These are phyloP conservation scores for Globisporangium takayamanum DNA, from an alignment of 352 stramenopile species.

Conservation along the genomic window DNA sequence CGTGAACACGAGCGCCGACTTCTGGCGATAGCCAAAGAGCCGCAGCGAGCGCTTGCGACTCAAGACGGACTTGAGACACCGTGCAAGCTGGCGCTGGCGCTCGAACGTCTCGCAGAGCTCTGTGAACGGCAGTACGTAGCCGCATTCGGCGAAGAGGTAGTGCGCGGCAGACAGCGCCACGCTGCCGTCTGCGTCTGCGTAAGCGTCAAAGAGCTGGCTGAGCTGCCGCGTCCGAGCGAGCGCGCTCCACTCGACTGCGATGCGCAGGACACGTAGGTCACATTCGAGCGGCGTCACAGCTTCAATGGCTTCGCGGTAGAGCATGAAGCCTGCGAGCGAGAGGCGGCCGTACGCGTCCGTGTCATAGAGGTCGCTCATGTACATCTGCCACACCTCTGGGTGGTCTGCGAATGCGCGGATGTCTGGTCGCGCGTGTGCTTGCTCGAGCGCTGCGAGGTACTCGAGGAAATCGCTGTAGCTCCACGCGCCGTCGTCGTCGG, in stretches of 20 bases:
- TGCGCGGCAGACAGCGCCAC: conserved; percentile 31
- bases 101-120: conserved; percentile 37
- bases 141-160: conserved; percentile 49
- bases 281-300: conserved; percentile 24
- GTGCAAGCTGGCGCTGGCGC: conserved; percentile 27
- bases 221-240: conserved; percentile 17
- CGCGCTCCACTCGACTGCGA: conserved; percentile 36
- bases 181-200: conserved; percentile 28
- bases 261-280: conserved; percentile 35
- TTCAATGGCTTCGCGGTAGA: conserved; percentile 47
- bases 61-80: conserved; percentile 36
- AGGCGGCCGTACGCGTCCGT: conserved; percentile 29
- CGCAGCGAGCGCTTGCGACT: conserved; percentile 44
- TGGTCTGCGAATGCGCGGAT: conserved; percentile 29
- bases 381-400: conserved; percentile 56
- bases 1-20: conserved; percentile 30
- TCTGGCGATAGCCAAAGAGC: conserved; percentile 64
- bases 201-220: conserved; percentile 37
- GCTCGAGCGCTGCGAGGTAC: conserved; percentile 40
- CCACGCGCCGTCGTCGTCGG: conserved; percentile 45
- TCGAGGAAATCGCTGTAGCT: conserved; percentile 54
- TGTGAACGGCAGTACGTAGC: conserved; percentile 18
- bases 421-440: conserved; percentile 11
- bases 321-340: conserved; percentile 53
- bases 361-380: conserved; percentile 50